A percentile compares a stretch with the other conserved stretches of the same genome.
These are phyloP conservation scores for Fragaria vesca DNA, from an alignment of 306 rosid species.

Conservation along the genomic window DNA sequence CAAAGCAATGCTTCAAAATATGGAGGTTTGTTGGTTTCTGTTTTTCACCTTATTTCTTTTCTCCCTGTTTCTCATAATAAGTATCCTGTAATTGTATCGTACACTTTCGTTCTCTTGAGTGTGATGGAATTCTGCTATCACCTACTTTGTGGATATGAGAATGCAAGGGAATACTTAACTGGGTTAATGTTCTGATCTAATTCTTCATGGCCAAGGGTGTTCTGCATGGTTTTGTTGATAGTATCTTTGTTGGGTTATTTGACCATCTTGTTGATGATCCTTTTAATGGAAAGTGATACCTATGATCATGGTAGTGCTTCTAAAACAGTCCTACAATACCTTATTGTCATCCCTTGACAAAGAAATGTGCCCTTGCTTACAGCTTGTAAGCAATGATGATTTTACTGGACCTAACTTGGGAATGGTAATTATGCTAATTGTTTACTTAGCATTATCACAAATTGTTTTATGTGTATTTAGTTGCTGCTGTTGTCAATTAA, in stretches of 20 bases:
- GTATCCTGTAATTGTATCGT: background rate
- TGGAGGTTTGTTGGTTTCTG: constrained; percentile 53
- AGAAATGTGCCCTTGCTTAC: background rate
- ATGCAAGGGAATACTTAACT: background rate
- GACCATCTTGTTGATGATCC: background rate
- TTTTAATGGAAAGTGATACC: background rate
- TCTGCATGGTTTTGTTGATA: background rate
- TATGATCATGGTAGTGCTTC: background rate
- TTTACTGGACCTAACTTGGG: background rate
- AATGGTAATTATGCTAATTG: constrained; percentile 2
- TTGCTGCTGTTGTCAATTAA: constrained; percentile 19
- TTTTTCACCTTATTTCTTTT: background rate
- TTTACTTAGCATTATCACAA: constrained; percentile 3
- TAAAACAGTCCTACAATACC: background rate
- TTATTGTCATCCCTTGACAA: background rate
- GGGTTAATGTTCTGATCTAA: background rate
- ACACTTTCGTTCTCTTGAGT: background rate
- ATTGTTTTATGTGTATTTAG: background rate
- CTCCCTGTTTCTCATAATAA: background rate
- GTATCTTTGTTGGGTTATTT: background rate
- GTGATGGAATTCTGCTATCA: background rate
- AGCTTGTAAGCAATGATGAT: background rate
- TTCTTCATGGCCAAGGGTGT: background rate
- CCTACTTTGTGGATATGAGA: background rate
- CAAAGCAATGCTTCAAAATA: constrained; percentile 78